Conservation (phyloP, 2,329 filamentous ascomycete genomes). For the Colletotrichum filicis region DNA sequence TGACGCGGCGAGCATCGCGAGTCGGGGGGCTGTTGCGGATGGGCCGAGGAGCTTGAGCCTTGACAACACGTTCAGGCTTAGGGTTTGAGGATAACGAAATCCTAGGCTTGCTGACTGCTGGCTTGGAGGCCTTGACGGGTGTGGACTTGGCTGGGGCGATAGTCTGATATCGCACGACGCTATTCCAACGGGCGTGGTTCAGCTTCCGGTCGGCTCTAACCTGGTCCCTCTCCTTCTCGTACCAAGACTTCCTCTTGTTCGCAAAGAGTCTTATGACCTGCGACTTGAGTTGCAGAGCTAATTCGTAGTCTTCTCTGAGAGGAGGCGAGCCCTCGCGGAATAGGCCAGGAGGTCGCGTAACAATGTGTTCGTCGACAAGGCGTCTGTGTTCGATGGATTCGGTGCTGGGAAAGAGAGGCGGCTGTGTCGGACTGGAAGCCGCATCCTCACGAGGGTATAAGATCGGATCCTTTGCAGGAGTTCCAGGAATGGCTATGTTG, state of each 20-base stretch:
- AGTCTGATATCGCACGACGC: constrained; percentile 45
- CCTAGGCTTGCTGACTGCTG: constrained; percentile 27
- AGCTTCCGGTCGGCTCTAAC: constrained; percentile 60
- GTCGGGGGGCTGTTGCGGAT: constrained; percentile 45
- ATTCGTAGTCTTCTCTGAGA: constrained; percentile 62
- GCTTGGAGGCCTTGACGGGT: constrained; percentile 37
- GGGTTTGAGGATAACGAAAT: constrained; percentile 36
- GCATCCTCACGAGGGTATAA: constrained; percentile 63
- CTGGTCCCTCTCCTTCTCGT: constrained; percentile 60
- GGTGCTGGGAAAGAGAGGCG: constrained; percentile 60
- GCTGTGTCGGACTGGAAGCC: constrained; percentile 53
- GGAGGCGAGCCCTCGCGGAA: constrained; percentile 60
- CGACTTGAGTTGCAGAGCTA: constrained; percentile 63
- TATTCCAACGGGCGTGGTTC: constrained; percentile 42
- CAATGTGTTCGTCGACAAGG: constrained; percentile 63
- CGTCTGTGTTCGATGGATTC: constrained; percentile 55
- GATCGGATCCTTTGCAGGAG: constrained; percentile 63
- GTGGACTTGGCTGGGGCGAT: constrained; percentile 56
- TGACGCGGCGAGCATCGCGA: constrained; percentile 48
- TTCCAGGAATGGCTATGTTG: constrained; percentile 45
- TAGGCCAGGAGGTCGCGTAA: constrained; percentile 52
- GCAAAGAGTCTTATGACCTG: constrained; percentile 59
- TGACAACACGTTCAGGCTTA: constrained; percentile 47
- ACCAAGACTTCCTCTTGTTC: constrained; percentile 58
- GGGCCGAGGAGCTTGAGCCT: constrained; percentile 49